Conservation (phyloP, 1,139 yeast species). For the Arxiozyma bovina region DNA sequence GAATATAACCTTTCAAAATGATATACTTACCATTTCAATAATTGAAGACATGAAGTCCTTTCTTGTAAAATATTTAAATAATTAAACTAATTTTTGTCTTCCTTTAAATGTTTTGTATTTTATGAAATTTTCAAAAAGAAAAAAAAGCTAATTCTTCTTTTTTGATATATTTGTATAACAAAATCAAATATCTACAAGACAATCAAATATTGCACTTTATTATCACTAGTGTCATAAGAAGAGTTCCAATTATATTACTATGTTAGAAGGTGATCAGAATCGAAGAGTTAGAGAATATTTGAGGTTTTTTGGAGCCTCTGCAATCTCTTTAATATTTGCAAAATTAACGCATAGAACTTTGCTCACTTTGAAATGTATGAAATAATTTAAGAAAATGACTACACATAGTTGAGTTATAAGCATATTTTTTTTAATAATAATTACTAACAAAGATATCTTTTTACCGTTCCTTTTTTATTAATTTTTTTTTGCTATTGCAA, state of each 20-base stretch:
- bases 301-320: conserved; percentile 62
- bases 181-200: not conserved
- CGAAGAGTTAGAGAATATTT: conserved; percentile 65
- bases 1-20: not conserved
- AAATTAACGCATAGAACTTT: conserved; percentile 73
- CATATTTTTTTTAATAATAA: too few relatives aligned
- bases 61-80: too few relatives aligned
- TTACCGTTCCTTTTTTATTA: not conserved
- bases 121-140: not conserved
- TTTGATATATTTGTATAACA: too few relatives aligned
- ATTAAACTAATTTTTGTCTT: not conserved
- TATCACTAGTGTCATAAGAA: not conserved
- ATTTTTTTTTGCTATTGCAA: too few relatives aligned
- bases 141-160: not conserved
- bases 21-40: not conserved
- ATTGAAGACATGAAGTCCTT: not conserved
- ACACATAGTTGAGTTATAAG: too few relatives aligned
- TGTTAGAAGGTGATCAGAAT: not conserved
- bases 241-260: not conserved
- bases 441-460: not conserved
- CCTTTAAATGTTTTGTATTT: too few relatives aligned
- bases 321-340: conserved; percentile 61
- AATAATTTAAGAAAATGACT: not conserved
- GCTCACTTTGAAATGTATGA: conserved; percentile 55
- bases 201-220: too few relatives aligned